A percentile compares a stretch with the other conserved stretches of the same genome.
phyloP scores from a whole-genome alignment of 1,284 basidiomycete genomes.

The Puccinia triticina region DNA sequence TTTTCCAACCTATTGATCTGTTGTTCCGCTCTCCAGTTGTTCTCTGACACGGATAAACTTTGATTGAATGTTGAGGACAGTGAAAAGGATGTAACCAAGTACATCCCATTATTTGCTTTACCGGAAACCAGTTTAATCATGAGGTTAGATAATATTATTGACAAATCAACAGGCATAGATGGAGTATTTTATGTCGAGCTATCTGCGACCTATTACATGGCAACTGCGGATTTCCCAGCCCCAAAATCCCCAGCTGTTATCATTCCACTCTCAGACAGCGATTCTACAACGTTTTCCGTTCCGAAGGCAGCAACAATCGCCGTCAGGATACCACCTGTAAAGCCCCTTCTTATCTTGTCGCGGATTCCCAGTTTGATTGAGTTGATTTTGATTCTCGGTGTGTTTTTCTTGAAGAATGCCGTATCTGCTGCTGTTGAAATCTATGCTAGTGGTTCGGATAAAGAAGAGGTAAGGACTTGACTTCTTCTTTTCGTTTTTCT shows the following conservation, averaged over 20 bases:
- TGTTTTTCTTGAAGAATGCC: slow-evolving; percentile 26
- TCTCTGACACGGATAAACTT: not conserved
- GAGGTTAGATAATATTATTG: slow-evolving; percentile 42
- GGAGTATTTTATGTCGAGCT: slow-evolving; percentile 24
- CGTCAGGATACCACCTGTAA: slow-evolving; percentile 38
- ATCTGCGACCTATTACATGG: slow-evolving; percentile 40
- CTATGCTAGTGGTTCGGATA: slow-evolving; percentile 47
- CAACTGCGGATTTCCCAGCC: slow-evolving; percentile 40
- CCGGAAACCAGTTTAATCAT: slow-evolving; percentile 39
- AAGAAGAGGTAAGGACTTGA: slow-evolving; percentile 38
- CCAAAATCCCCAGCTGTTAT: slow-evolving; percentile 12
- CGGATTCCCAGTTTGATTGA: not conserved
- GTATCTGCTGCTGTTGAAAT: slow-evolving; percentile 48
- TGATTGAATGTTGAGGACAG: slow-evolving; percentile 2
- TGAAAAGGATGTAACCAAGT: slow-evolving; percentile 45
- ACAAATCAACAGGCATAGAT: slow-evolving; percentile 27
- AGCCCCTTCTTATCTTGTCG: not conserved
- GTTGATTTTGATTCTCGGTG: not conserved
- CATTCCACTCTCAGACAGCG: slow-evolving; percentile 32
- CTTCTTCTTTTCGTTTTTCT: not conserved
- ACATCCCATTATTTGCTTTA: slow-evolving; percentile 36
- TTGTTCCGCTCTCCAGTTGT: not conserved
- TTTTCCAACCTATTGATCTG: not conserved
- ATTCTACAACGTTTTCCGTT: slow-evolving; percentile 7
- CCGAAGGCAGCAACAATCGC: slow-evolving; percentile 26